These are phyloP conservation scores for Melastoma candidum DNA, from an alignment of 441 rosid genomes.

Conservation along the genomic window DNA sequence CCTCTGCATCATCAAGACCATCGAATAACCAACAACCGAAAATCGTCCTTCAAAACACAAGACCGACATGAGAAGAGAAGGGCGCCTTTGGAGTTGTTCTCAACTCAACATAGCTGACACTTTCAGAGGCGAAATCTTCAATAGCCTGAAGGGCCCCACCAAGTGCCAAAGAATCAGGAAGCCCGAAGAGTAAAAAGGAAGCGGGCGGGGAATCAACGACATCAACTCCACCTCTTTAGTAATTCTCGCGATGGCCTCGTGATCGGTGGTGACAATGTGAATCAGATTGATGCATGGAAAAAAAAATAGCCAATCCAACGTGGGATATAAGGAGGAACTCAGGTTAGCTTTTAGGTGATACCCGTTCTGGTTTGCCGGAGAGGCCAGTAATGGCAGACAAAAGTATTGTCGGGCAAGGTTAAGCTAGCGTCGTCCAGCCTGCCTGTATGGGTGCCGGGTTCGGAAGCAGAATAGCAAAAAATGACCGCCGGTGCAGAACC, in stretches of 20 bases:
- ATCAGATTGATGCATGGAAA: constrained; percentile 43
- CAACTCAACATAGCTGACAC: constrained; percentile 74
- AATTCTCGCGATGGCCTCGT: constrained; percentile 72
- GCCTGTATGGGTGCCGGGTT: not conserved
- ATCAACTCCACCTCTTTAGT: constrained; percentile 54
- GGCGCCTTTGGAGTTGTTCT: constrained; percentile 95
- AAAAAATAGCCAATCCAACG: constrained; percentile 26
- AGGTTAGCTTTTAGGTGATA: no score
- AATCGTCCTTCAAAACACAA: not conserved
- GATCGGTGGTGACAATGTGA: constrained; percentile 84
- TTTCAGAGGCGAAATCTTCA: constrained; percentile 78
- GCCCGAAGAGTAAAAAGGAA: constrained; percentile 2
- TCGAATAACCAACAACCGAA: no score
- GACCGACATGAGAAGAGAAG: constrained; percentile 1
- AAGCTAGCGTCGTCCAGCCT: no score
- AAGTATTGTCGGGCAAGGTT: no score
- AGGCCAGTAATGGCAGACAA: no score
- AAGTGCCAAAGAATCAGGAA: not conserved
- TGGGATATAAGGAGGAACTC: constrained; percentile 19
- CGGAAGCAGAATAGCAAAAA: not conserved
- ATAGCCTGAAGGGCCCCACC: constrained; percentile 39
- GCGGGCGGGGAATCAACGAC: not conserved
- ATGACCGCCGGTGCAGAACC: constrained; percentile 37
- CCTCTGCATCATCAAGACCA: constrained; percentile 32
- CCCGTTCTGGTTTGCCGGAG: no score